These are phyloP conservation scores for Allium fistulosum DNA, from an alignment of 106 monocot species.

Conservation along the genomic window DNA sequence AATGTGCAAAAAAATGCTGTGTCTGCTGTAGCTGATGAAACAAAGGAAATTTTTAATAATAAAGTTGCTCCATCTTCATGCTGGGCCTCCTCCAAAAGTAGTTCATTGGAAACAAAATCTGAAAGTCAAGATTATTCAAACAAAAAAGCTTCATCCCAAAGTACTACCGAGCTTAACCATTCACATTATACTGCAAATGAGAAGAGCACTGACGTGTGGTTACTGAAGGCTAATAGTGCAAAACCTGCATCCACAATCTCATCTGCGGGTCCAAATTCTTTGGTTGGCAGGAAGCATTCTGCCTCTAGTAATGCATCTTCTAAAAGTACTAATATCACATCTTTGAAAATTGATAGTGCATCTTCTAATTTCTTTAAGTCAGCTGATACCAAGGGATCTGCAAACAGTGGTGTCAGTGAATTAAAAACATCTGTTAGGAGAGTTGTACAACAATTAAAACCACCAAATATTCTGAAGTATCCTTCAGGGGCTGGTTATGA, in stretches of 20 bases:
- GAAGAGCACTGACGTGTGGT: background rate
- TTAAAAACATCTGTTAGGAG: slow-evolving; percentile 31
- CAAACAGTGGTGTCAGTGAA: background rate
- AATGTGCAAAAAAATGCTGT: too few species aligned
- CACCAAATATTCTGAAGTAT: slow-evolving; percentile 22
- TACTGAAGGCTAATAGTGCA: background rate
- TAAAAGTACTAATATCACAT: background rate
- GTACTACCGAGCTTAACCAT: background rate
- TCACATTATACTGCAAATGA: background rate
- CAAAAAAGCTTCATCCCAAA: background rate
- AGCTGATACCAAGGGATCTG: background rate
- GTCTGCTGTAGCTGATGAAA: too few species aligned
- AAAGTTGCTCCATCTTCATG: background rate
- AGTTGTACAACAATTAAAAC: slow-evolving; percentile 28
- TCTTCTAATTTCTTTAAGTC: background rate
- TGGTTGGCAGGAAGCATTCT: slow-evolving; percentile 9
- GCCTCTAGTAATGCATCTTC: too few species aligned
- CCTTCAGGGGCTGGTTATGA: slow-evolving; percentile 7
- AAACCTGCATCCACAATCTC: background rate
- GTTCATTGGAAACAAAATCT: background rate
- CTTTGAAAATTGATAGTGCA: background rate
- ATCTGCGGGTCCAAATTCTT: too few species aligned
- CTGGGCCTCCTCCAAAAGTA: too few species aligned
- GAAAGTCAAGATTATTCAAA: background rate
- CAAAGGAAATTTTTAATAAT: background rate